Base-by-base conservation (phyloP, 805 yeast species). In the Yamadazyma paraphyllophila region DNA sequence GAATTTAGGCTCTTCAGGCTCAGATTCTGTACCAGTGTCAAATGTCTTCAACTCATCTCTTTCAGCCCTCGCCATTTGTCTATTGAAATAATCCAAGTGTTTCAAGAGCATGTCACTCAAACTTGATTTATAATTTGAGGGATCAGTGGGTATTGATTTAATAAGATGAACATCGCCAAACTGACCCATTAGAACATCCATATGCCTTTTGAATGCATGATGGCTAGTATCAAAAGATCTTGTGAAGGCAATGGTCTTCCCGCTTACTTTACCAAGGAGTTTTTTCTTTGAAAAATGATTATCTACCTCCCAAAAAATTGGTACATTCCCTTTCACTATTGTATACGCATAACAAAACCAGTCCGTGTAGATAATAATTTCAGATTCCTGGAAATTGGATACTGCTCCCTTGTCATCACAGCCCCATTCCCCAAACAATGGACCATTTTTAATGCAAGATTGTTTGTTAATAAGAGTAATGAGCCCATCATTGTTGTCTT, bases 381-480 rank as follows among this genome's bases (percentile, higher is more conserved):
- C 83, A 3, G 79, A 66, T 52, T 80, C 83, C 16, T 71, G 76
- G 53, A 66, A 78, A 52, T 78, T 77, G 2, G 81, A 67, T 11
- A 69, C 79, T 16, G 70, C 67, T 1, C 83, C 81, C 34, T 75
- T 74, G 49, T 80, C 83, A 55, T 80, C 84, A 53, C 78, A 68
- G 29, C 84, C 80, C 66, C 76, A 75, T 26, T 78, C 78, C 1
- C 84, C 84, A 56, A 78, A 78, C 14, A 78, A 58, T 0, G 75
- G 71, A 0, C 82, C 82, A 31, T 61, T 61, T 49, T 74, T 75
- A 26, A 58, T 56, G 47, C 81, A 75, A 26, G 74, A 67, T 50
- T 79, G 83, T 52, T 76, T 78, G 2, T 81, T 70, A 9, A 79
- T 74, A 9, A 79, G 63, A 0, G 83, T 76, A 31, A 79, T 49